A percentile compares a stretch with the other conserved stretches of the same genome.
Evolutionary conservation across 805 yeast genomes (phyloP).

Genomic region (Maudiozyma barnettii): DNA sequence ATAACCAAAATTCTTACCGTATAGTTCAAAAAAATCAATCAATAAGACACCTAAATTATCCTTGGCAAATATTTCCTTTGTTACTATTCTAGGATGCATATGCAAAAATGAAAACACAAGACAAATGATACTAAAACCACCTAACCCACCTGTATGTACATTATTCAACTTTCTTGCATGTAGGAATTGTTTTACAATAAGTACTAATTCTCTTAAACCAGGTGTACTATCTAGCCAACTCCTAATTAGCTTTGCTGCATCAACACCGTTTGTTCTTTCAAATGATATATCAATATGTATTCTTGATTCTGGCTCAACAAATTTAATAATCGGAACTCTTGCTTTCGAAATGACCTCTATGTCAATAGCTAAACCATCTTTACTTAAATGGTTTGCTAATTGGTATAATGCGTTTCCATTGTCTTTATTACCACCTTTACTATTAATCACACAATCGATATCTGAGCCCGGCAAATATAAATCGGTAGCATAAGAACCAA

Average conservation of each 20-base stretch:
- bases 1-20: slow-evolving; percentile 83
- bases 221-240: slow-evolving; percentile 67
- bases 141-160: slow-evolving; percentile 89
- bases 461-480: slow-evolving; percentile 90
- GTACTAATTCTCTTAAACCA: slow-evolving; percentile 71
- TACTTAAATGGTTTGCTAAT: slow-evolving; percentile 59
- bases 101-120: slow-evolving; percentile 67
- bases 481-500: slow-evolving; percentile 93
- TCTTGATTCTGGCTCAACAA: slow-evolving; percentile 59
- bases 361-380: slow-evolving; percentile 50
- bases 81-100: slow-evolving; percentile 67
- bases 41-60: slow-evolving; percentile 78
- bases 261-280: slow-evolving; percentile 73
- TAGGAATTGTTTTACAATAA: slow-evolving; percentile 77
- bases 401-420: slow-evolving; percentile 59
- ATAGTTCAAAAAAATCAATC: slow-evolving; percentile 86
- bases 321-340: slow-evolving; percentile 88
- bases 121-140: slow-evolving; percentile 91
- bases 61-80: slow-evolving; percentile 54
- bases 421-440: slow-evolving; percentile 48
- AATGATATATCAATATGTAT: slow-evolving; percentile 86
- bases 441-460: slow-evolving; percentile 82
- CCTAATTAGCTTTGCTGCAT: slow-evolving; percentile 69
- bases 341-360: slow-evolving; percentile 85
- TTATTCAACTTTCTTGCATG: slow-evolving; percentile 69